Evolutionary conservation across 371 early-diverging fungal species (phyloP).

Genomic region (Apophysomyces ossiformis): DNA sequence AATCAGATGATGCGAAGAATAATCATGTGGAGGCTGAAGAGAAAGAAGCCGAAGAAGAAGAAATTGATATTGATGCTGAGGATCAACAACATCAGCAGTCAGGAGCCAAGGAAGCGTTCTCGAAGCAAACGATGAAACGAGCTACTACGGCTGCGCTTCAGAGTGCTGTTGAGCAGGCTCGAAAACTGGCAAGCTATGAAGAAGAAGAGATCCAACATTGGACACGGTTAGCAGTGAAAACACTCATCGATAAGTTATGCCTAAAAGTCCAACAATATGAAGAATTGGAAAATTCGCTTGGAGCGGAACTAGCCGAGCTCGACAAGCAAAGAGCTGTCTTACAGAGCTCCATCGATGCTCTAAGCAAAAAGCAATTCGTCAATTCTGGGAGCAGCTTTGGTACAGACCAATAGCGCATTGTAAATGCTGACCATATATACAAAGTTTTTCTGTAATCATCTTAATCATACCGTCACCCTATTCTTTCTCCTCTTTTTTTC

Average conservation of each 20-base stretch:
- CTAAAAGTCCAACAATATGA: conserved; percentile 92
- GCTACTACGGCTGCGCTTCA: conserved; percentile 62
- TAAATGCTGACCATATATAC: no score
- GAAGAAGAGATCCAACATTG: conserved; percentile 83
- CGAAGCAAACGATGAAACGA: conserved; percentile 46
- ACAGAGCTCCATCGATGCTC: conserved; percentile 38
- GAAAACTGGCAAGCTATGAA: conserved; percentile 71
- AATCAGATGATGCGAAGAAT: conserved; percentile 25
- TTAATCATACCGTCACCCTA: no score
- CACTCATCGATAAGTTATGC: conserved; percentile 83
- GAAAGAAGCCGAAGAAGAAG: conserved; percentile 20
- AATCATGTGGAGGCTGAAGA: not conserved
- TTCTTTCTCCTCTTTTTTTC: no score
- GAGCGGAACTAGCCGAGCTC: conserved; percentile 81
- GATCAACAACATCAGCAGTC: conserved; percentile 11
- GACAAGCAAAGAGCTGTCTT: conserved; percentile 72
- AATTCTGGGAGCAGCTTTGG: not conserved
- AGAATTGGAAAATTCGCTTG: conserved; percentile 84
- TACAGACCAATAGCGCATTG: not conserved
- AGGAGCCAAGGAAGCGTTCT: conserved; percentile 18
- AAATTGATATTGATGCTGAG: conserved; percentile 30
- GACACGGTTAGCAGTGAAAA: conserved; percentile 79
- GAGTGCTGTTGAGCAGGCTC: conserved; percentile 66
- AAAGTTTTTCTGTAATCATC: no score
- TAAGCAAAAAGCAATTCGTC: conserved; percentile 11